Conservation (phyloP, 2,329 filamentous ascomycete genomes). For the Acrocalymma vagum region DNA sequence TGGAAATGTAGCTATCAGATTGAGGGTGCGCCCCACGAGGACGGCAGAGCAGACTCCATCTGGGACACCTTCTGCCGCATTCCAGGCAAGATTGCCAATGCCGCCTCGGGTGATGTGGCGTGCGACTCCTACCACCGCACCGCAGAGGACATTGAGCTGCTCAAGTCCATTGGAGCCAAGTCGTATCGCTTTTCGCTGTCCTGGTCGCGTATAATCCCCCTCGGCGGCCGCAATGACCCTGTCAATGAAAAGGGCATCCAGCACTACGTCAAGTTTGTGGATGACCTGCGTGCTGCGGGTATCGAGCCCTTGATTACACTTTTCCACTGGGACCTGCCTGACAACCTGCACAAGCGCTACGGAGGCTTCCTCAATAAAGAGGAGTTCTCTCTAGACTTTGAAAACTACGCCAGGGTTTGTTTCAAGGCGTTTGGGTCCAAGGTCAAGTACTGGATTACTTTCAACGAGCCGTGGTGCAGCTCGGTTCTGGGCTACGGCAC, state of each 20-base stretch:
- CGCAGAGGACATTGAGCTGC: constrained; percentile 76
- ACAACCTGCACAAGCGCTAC: constrained; percentile 80
- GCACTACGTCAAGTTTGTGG: constrained; percentile 81
- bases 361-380: constrained; percentile 81
- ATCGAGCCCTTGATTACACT: constrained; percentile 85
- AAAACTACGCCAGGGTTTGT: constrained; percentile 77
- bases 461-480: constrained; percentile 90
- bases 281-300: constrained; percentile 77
- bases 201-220: constrained; percentile 83
- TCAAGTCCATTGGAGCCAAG: constrained; percentile 76
- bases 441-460: constrained; percentile 89
- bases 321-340: constrained; percentile 88
- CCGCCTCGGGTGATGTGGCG: constrained; percentile 76
- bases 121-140: constrained; percentile 89
- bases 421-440: constrained; percentile 76
- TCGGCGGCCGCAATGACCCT: constrained; percentile 84
- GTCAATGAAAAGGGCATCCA: constrained; percentile 80
- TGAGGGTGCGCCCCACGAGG: constrained; percentile 77
- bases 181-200: constrained; percentile 87
- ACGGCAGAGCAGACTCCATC: constrained; percentile 83
- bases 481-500: constrained; percentile 81
- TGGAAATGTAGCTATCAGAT: constrained; percentile 78
- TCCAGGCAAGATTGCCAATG: constrained; percentile 83
- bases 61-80: constrained; percentile 90
- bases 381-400: constrained; percentile 84